Percentiles rank a stretch among this genome's conserved stretches.
Conservation (phyloP, 164 flowering plant genomes). For the Macadamia tetraphylla region DNA sequence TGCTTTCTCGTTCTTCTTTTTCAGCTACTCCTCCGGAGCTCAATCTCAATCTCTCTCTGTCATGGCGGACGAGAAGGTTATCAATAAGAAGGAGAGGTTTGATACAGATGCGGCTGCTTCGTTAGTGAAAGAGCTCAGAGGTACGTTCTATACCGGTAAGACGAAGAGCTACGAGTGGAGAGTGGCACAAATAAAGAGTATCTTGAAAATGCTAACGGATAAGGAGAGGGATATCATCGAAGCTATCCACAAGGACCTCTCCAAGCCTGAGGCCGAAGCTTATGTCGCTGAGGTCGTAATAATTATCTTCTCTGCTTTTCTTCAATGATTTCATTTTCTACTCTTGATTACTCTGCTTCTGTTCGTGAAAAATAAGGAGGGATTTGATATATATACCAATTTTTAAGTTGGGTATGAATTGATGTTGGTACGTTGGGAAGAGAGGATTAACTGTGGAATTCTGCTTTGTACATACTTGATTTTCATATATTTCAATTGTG, state of each 20-base stretch:
- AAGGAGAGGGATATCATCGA: constrained; percentile 43
- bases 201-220: constrained; percentile 30
- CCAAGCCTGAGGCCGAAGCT: constrained; percentile 50
- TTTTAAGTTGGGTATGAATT: too few relatives aligned
- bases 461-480: not conserved
- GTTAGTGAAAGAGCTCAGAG: constrained; percentile 28
- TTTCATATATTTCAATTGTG: not conserved
- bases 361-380: too few relatives aligned
- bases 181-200: constrained; percentile 38
- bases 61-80: not conserved
- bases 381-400: too few relatives aligned
- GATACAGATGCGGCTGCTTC: constrained; percentile 8
- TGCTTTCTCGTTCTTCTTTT: too few relatives aligned
- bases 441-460: too few relatives aligned
- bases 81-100: constrained; percentile 6
- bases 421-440: too few relatives aligned
- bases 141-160: constrained; percentile 25
- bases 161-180: constrained; percentile 61
- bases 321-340: not conserved
- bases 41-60: too few relatives aligned
- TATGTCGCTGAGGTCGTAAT: constrained; percentile 43
- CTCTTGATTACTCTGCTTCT: too few relatives aligned
- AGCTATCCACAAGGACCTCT: constrained; percentile 49
- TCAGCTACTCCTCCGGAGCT: too few relatives aligned
- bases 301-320: too few relatives aligned